These are phyloP conservation scores for Lentinula aciculospora DNA, from an alignment of 768 basidiomycete species.

Conservation along the genomic window DNA sequence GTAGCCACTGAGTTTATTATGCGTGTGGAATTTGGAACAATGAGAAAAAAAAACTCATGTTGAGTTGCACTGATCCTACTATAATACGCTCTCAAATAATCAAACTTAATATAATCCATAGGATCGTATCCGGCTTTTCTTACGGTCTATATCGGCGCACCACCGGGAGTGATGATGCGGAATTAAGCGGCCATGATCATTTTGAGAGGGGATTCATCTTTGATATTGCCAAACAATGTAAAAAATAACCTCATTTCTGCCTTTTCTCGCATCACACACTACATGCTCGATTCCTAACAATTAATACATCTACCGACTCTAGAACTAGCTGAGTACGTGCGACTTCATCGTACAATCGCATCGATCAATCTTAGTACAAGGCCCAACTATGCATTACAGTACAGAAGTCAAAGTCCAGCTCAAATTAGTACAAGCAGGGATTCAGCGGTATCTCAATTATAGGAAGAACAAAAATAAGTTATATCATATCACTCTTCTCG, in stretches of 20 bases:
- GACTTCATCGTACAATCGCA: no score
- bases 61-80: slow-evolving; percentile 83
- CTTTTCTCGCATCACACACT: no score
- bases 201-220: slow-evolving; percentile 55
- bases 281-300: no score
- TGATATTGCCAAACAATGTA: slow-evolving; percentile 57
- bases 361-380: no score
- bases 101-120: slow-evolving; percentile 85
- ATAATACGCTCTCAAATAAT: slow-evolving; percentile 87
- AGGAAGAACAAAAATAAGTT: slow-evolving; percentile 10
- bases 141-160: slow-evolving; percentile 77
- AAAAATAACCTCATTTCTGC: no score
- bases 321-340: no score
- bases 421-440: no score
- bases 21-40: neutral
- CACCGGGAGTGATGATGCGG: slow-evolving; percentile 87
- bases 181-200: slow-evolving; percentile 88
- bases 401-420: no score
- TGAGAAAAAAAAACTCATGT: slow-evolving; percentile 29
- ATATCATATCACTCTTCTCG: slow-evolving; percentile 7
- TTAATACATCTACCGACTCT: no score
- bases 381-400: no score
- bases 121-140: slow-evolving; percentile 74
- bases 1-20: neutral
- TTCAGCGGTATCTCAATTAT: no score